Conservation (phyloP, 768 basidiomycete genomes). For the Pisolithus orientalis region DNA sequence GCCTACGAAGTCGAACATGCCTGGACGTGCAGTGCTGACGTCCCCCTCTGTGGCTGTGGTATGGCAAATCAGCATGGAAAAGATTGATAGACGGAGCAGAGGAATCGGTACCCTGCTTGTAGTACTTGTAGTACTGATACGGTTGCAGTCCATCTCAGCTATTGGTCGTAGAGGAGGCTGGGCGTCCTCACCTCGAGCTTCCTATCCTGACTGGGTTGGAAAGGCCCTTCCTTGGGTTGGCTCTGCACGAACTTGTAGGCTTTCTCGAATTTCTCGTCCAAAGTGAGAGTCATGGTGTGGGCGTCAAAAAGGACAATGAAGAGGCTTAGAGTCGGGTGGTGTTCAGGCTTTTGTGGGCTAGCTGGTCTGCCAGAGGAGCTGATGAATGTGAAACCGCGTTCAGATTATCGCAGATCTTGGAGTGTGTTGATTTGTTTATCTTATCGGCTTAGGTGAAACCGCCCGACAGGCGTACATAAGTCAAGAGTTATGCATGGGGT, state of each 20-base stretch:
- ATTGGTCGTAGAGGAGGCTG: conserved; percentile 2
- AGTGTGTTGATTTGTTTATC: not conserved
- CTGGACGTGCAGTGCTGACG: conserved; percentile 56
- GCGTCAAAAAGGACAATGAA: conserved; percentile 8
- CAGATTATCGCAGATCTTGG: not conserved
- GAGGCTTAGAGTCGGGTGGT: not conserved
- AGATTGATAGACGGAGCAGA: too few species aligned
- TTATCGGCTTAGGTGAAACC: too few species aligned
- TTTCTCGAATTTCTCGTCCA: conserved; percentile 61
- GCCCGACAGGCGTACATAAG: too few species aligned
- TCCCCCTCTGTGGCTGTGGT: conserved; percentile 69
- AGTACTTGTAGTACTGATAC: conserved; percentile 84
- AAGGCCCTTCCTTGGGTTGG: conserved; percentile 73
- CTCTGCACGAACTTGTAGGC: conserved; percentile 59
- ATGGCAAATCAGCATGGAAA: not conserved
- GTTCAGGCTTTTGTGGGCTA: not conserved
- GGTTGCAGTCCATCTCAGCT: conserved; percentile 6
- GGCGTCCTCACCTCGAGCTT: conserved; percentile 67
- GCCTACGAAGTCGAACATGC: conserved; percentile 78
- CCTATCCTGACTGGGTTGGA: conserved; percentile 67
- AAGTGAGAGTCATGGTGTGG: conserved; percentile 44
- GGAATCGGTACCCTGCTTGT: conserved; percentile 71
- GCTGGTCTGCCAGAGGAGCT: not conserved
- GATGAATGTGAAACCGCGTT: conserved; percentile 1
- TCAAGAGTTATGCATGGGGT: too few species aligned